Evolutionary conservation across 257 asterid species (phyloP), one percentile per base, ranked within the genome.

Genomic region (Nyctanthes arbortristis): DNA sequence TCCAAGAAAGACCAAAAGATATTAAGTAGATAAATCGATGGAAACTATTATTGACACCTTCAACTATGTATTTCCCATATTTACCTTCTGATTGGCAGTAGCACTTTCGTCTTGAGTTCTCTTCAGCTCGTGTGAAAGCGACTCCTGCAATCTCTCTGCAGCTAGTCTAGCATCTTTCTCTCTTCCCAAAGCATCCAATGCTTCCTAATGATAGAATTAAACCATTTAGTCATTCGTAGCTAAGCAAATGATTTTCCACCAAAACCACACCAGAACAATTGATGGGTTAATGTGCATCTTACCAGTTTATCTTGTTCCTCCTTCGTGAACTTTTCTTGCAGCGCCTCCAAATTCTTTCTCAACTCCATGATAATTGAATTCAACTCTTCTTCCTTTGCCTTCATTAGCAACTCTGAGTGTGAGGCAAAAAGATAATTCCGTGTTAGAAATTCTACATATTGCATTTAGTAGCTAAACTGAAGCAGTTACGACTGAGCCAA

Each of bases 251-350:
- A 36, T 9, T n/a, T 39, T 16, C 22, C 14, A 16, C 57, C 24
- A 57, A 35, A 60, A 34, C 35, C 40, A 61, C 12, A 18, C 29
- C 35, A 54, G 65, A 59, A 28, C 28, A 31, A 11, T 62, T 22
- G 31, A 36, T 2, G 2, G 2, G 4, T 8, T 7, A 27, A 40
- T 34, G 61, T 59, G 18, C 5, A 60, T 32, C 86, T 24, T 79
- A 95, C 99, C 87, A 80, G 40, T 84, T 84, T 95, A 33, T 83
- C 95, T 1, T 65, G 56, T 75, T 89, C 97, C 81, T 82, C 97
- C 76, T 92, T 89, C 7, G 85, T 69, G 79, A 76, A 78, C 66
- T 85, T 89, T 39, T 82, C 91, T 75, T 95, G 96, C 63, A 89
- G 73, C 5, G 92, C 81, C 77, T 77, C 90, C 73, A 81, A 71